Evolutionary conservation across 148 eudicot genomes (phyloP).

Genomic region (Pouteria glomerata): DNA sequence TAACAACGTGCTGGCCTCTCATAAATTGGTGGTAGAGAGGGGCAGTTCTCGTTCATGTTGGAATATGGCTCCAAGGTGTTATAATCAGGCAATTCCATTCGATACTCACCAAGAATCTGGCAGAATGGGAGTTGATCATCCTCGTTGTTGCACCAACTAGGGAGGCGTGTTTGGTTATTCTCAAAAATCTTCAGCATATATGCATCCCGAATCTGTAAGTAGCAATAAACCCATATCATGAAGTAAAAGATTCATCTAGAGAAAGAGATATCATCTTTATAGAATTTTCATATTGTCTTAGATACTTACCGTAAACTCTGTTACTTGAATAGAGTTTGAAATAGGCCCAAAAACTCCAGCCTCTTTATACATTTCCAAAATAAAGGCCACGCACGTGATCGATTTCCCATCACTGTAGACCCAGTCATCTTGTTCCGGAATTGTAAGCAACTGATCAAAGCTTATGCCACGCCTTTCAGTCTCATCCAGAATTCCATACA

Average conservation of each 20-base stretch:
- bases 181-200: constrained; percentile 85
- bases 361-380: constrained; percentile 90
- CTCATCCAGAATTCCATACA: constrained; percentile 73
- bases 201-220: constrained; percentile 83
- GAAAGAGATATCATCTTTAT: no score
- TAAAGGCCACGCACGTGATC: constrained; percentile 94
- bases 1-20: constrained; percentile 23
- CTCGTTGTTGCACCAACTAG: constrained; percentile 80
- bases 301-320: constrained; percentile 84
- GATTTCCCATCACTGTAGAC: constrained; percentile 95
- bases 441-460: constrained; percentile 83
- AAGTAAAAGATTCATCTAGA: no score
- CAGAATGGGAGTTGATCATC: constrained; percentile 62
- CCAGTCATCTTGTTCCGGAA: constrained; percentile 98
- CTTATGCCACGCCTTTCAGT: constrained; percentile 69
- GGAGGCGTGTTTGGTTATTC: constrained; percentile 66
- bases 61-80: constrained; percentile 76
- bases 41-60: constrained; percentile 28
- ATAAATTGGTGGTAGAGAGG: constrained; percentile 21
- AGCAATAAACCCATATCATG: neutral
- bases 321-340: constrained; percentile 82
- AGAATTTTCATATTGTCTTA: neutral
- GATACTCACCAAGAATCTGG: constrained; percentile 92
- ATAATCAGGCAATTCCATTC: constrained; percentile 80
- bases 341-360: constrained; percentile 85